phyloP scores from a whole-genome alignment of 352 stramenopile genomes.

The Elongisporangium senticosum region DNA sequence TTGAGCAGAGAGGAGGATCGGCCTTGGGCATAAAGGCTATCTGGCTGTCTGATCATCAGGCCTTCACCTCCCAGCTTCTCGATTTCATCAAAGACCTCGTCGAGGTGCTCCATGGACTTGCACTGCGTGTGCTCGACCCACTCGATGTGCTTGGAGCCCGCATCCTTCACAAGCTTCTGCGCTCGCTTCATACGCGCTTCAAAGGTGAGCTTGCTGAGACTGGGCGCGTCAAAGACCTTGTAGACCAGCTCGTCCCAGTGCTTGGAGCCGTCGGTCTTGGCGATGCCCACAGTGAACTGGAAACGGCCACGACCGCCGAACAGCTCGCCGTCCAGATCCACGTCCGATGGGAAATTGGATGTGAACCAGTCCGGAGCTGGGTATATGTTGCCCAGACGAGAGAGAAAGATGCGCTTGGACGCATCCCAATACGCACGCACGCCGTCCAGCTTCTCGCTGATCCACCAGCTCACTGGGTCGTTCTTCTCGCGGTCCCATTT shows the following conservation, averaged over 20 bases:
- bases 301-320: constrained; percentile 58
- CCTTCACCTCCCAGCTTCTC: constrained; percentile 61
- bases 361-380: constrained; percentile 58
- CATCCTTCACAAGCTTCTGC: constrained; percentile 16
- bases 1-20: constrained; percentile 66
- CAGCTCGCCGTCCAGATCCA: constrained; percentile 69
- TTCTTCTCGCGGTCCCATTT: constrained; percentile 68
- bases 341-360: constrained; percentile 37
- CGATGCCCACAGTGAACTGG: constrained; percentile 60
- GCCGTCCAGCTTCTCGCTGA: constrained; percentile 76
- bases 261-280: constrained; percentile 49
- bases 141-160: constrained; percentile 37
- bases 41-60: constrained; percentile 62
- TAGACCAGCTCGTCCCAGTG: constrained; percentile 56
- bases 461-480: constrained; percentile 53
- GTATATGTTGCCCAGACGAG: constrained; percentile 58
- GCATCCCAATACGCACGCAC: constrained; percentile 64
- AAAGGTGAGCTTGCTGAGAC: constrained; percentile 37
- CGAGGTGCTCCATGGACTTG: constrained; percentile 36
- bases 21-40: constrained; percentile 35
- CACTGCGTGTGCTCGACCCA: constrained; percentile 63
- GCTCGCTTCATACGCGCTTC: constrained; percentile 47
- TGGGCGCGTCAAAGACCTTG: constrained; percentile 64
- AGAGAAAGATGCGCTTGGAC: constrained; percentile 45
- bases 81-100: constrained; percentile 48